Percentiles rank a stretch among this genome's conserved stretches.
Conservation (phyloP, 73 alveolate genomes). For the Paramecium octaurelia region DNA sequence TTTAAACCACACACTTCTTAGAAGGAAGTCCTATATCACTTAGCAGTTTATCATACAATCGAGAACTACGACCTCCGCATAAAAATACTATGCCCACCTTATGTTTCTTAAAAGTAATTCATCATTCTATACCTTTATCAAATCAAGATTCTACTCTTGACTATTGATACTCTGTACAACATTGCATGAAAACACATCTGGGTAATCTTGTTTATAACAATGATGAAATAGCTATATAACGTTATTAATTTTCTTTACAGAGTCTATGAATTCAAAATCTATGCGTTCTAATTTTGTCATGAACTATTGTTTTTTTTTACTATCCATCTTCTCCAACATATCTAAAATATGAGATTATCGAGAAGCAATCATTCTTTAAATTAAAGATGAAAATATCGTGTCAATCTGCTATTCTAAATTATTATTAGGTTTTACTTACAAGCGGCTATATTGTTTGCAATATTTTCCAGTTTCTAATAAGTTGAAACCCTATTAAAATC, state of each 20-base stretch:
- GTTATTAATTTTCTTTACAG: background rate
- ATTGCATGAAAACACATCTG: background rate
- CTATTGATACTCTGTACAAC: background rate
- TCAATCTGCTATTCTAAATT: background rate
- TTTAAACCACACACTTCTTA: background rate
- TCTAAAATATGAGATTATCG: background rate
- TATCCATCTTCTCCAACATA: background rate
- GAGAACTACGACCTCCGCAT: background rate
- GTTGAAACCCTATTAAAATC: background rate
- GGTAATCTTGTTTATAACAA: background rate
- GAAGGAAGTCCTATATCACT: slow-evolving; percentile 2
- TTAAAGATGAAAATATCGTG: background rate
- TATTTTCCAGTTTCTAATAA: background rate
- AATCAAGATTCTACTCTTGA: background rate
- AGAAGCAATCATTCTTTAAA: slow-evolving; percentile 4
- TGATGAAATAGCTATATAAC: background rate
- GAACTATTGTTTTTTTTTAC: background rate
- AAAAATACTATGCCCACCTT: background rate
- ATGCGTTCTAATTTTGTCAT: background rate
- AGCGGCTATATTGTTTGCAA: background rate
- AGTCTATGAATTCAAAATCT: background rate
- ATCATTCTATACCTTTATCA: background rate
- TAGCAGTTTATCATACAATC: background rate
- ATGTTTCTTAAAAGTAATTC: background rate
- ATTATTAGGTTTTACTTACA: background rate